Evolutionary conservation across 2,329 filamentous ascomycete species (phyloP), one percentile per base, ranked within the genome.

Genomic region (Fusarium humuli): DNA sequence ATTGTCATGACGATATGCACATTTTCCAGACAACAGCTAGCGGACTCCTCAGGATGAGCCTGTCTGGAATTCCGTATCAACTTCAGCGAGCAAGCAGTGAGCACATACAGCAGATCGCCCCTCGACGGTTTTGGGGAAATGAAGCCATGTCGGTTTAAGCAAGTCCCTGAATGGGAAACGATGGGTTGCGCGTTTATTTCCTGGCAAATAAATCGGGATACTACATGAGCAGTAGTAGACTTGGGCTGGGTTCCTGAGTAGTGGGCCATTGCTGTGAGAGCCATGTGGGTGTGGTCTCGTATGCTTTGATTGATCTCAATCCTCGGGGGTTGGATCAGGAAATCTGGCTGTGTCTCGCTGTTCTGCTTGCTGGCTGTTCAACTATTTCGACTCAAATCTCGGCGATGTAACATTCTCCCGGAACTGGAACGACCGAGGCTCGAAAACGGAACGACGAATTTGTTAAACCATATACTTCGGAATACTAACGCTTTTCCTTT

Each of bases 401-500:
- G 74, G 61, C 65, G 68, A 71, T 62, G 65, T 68, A 65, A 69
- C 67, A 72, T 67, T 67, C 69, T 65, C 69, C 69, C 65, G 71
- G 73, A 75, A 74, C 68, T 76, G 73, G 74, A 77, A 72, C 75
- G 72, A 76, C 73, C 71, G 74, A 77, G 72, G 67, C 73, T 76
- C 74, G 75, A 72, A 71, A 71, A 73, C 72, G 73, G 71, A 78
- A 72, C 76, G 72, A 73, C 72, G 73, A 66, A 70, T 71, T 70
- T 68, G 54, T 65, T 65, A 70, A 72, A 72, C 68, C 58, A 61
- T 66, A 73, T 69, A 68, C 73, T 77, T 73, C 74, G 81, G 80
- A 83, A 85, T 77, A 92, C 92, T 94, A 89, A 94, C 90, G 82
- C 84, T 80, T 78, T 82, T 85, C 65, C 81, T 81, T 82, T 82